Percentiles rank a stretch among this genome's conserved stretches.
These are phyloP conservation scores for Ogataea allantospora DNA, from an alignment of 805 yeast genomes.

Conservation along the genomic window DNA sequence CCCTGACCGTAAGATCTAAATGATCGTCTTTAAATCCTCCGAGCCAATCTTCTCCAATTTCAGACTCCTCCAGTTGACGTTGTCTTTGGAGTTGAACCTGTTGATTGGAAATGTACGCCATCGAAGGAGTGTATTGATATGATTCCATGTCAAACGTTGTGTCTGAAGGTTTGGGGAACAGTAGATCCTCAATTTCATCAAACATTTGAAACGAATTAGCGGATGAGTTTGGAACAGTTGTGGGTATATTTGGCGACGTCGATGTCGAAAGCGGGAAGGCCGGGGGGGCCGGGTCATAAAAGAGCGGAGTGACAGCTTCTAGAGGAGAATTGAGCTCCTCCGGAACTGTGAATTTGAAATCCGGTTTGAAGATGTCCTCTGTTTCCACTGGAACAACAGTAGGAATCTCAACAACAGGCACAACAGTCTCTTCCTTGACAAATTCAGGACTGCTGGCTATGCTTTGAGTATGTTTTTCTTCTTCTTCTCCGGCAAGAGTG, in stretches of 20 bases:
- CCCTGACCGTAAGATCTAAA: conserved; percentile 3
- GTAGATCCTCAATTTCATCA: conserved; percentile 16
- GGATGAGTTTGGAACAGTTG: conserved; percentile 7
- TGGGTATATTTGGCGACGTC: conserved; percentile 1
- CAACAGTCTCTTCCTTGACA: background rate
- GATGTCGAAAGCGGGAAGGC: background rate
- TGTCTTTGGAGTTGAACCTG: conserved; percentile 17
- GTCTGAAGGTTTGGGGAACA: conserved; percentile 4
- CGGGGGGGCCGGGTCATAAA: conserved; percentile 1
- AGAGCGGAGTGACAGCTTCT: conserved; percentile 13
- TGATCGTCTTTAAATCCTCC: conserved; percentile 13
- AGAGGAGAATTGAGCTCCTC: conserved; percentile 13
- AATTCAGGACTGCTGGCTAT: background rate
- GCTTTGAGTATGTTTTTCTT: background rate
- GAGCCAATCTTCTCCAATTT: conserved; percentile 14
- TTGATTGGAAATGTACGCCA: conserved; percentile 17
- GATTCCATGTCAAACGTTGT: conserved; percentile 6
- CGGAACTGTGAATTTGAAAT: conserved; percentile 6
- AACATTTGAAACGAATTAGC: conserved; percentile 15
- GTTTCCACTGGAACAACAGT: background rate
- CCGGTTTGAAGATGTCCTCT: conserved; percentile 7
- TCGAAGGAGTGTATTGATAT: conserved; percentile 19
- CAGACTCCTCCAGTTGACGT: conserved; percentile 9
- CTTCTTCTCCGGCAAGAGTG: conserved; percentile 26
- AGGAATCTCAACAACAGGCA: background rate